Percentiles rank a stretch among this genome's conserved stretches.
phyloP scores from a whole-genome alignment of 805 yeast species.

The Yamadazyma scolyti region DNA sequence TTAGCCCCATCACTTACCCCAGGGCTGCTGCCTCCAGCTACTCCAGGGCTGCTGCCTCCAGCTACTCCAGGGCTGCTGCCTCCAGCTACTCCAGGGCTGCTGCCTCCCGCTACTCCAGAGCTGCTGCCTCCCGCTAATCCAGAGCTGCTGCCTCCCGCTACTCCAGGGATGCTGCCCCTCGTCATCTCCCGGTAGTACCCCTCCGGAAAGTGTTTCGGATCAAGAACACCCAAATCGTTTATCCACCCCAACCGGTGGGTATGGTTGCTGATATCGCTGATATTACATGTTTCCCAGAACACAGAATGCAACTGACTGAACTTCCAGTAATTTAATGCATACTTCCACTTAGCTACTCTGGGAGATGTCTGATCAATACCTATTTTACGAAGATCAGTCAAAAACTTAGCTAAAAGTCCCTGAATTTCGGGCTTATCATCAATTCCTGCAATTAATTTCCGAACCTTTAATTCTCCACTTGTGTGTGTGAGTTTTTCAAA shows the following conservation, averaged over 20 bases:
- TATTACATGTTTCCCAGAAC: conserved; percentile 36
- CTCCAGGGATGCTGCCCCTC: background rate
- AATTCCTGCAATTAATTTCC: conserved; percentile 20
- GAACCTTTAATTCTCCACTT: conserved; percentile 18
- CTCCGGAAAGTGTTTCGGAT: conserved; percentile 32
- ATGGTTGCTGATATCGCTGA: conserved; percentile 26
- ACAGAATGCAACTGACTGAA: conserved; percentile 28
- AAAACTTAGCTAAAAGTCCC: conserved; percentile 27
- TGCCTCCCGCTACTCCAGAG: too few relatives aligned
- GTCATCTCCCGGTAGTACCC: conserved; percentile 20
- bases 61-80: too few relatives aligned
- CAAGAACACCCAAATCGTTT: conserved; percentile 31
- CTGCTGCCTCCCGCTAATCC: too few relatives aligned
- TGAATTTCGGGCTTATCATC: conserved; percentile 25
- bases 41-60: too few relatives aligned
- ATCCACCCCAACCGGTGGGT: conserved; percentile 22
- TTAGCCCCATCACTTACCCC: too few relatives aligned
- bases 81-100: too few relatives aligned
- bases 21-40: too few relatives aligned
- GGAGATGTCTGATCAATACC: conserved; percentile 10
- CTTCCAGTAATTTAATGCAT: conserved; percentile 8
- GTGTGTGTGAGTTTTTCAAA: conserved; percentile 15
- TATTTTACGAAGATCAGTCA: conserved; percentile 21
- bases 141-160: too few relatives aligned
- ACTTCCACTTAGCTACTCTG: conserved; percentile 1